Percentiles rank a stretch among this genome's conserved stretches.
phyloP scores from a whole-genome alignment of 441 rosid genomes.

The Breynia disticha region DNA sequence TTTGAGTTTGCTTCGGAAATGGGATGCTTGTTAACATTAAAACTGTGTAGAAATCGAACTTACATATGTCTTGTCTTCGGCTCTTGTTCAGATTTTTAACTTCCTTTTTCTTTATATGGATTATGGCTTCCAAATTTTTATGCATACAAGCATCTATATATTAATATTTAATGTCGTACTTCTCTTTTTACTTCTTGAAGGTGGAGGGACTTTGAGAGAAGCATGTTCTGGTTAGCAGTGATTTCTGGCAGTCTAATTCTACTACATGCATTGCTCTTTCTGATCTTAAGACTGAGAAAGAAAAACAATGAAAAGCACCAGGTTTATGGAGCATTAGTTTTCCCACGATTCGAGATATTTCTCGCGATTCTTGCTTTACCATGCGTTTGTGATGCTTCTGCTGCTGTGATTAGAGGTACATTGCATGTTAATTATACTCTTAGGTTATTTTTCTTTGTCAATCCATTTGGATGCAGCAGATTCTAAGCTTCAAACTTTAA shows the following conservation, averaged over 20 bases:
- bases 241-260: slow-evolving; percentile 53
- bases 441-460: no score
- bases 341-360: slow-evolving; percentile 83
- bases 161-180: slow-evolving; percentile 1
- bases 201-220: slow-evolving; percentile 79
- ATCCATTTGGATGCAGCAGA: no score
- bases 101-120: no score
- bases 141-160: background rate
- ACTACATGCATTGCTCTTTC: slow-evolving; percentile 40
- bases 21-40: no score
- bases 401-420: slow-evolving; percentile 58
- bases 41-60: no score
- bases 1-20: no score
- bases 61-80: no score
- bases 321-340: slow-evolving; percentile 52
- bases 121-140: no score
- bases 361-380: slow-evolving; percentile 68
- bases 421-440: background rate
- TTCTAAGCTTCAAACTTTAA: slow-evolving; percentile 5
- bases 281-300: slow-evolving; percentile 47
- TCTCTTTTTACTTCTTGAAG: slow-evolving; percentile 27
- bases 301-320: slow-evolving; percentile 30
- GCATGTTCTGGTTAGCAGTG: slow-evolving; percentile 80
- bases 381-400: slow-evolving; percentile 58
- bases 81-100: no score